Conservation (phyloP, 768 basidiomycete genomes). For the Floccularia luteovirens region DNA sequence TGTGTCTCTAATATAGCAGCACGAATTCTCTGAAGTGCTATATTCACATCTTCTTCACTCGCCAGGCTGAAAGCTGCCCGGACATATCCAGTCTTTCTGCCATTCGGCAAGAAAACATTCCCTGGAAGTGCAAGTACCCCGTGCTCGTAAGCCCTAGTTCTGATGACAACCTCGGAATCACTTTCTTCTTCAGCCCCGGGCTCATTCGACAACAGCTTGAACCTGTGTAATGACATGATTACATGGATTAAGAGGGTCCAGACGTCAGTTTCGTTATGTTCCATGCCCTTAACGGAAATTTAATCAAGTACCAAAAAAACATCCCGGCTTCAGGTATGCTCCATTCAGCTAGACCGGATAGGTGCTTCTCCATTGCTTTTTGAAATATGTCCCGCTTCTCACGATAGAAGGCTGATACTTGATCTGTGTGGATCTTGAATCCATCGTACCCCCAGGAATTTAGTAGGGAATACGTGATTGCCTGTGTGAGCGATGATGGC, state of each 20-base stretch:
- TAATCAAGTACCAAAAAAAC: constrained; percentile 63
- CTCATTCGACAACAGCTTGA: constrained; percentile 49
- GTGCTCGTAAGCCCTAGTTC: constrained; percentile 64
- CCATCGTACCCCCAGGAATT: constrained; percentile 71
- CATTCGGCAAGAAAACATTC: constrained; percentile 70
- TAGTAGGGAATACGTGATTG: constrained; percentile 50
- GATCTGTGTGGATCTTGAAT: constrained; percentile 59
- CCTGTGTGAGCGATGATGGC: constrained; percentile 55
- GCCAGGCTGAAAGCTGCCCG: constrained; percentile 77
- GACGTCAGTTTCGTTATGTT: no score
- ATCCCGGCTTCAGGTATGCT: constrained; percentile 68
- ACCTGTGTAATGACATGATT: constrained; percentile 32
- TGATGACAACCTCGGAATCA: constrained; percentile 70
- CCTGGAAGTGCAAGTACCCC: constrained; percentile 92
- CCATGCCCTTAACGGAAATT: not conserved
- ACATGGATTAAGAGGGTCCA: not conserved
- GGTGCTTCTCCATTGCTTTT: constrained; percentile 62
- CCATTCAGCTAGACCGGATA: constrained; percentile 76
- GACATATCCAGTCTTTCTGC: constrained; percentile 63
- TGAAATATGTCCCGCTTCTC: constrained; percentile 75
- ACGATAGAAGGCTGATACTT: constrained; percentile 69
- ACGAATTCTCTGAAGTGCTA: constrained; percentile 59
- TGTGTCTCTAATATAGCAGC: constrained; percentile 25
- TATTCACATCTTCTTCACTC: constrained; percentile 59
- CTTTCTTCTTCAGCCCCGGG: constrained; percentile 24